Percentiles rank a stretch among this genome's conserved stretches.
phyloP scores from a whole-genome alignment of 73 alveolate species.

The Urostyla sp. region DNA sequence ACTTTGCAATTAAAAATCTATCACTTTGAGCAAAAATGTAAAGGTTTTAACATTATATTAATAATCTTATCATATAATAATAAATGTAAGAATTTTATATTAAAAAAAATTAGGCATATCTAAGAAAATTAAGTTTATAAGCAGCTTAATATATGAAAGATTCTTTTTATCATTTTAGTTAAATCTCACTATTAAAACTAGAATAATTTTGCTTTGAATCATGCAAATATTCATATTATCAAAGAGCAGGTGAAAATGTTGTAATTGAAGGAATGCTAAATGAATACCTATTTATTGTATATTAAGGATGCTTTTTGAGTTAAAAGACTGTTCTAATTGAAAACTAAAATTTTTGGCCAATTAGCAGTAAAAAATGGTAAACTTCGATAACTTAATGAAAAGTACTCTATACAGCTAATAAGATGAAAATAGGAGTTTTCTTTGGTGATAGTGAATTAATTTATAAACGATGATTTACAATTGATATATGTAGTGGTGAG shows the following conservation, averaged over 20 bases:
- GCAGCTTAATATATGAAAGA: slow-evolving; percentile 18
- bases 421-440: slow-evolving; percentile 9
- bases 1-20: not conserved
- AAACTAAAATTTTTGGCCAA: slow-evolving; percentile 69
- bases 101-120: not conserved
- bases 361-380: slow-evolving; percentile 45
- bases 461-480: not conserved
- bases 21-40: not conserved
- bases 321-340: slow-evolving; percentile 52
- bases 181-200: slow-evolving; percentile 19
- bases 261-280: slow-evolving; percentile 50
- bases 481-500: slow-evolving; percentile 38
- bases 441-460: slow-evolving; percentile 62
- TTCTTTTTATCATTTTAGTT: slow-evolving; percentile 2
- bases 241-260: slow-evolving; percentile 41
- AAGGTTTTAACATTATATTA: not conserved
- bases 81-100: not conserved
- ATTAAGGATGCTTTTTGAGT: slow-evolving; percentile 41
- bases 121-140: slow-evolving; percentile 1
- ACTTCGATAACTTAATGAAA: slow-evolving; percentile 15
- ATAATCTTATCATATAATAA: not conserved
- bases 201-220: slow-evolving; percentile 35
- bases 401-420: slow-evolving; percentile 48
- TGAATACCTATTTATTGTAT: slow-evolving; percentile 21
- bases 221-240: not conserved